phyloP scores from a whole-genome alignment of 192 early-diverging fungal genomes.

The Coemansia erecta region DNA sequence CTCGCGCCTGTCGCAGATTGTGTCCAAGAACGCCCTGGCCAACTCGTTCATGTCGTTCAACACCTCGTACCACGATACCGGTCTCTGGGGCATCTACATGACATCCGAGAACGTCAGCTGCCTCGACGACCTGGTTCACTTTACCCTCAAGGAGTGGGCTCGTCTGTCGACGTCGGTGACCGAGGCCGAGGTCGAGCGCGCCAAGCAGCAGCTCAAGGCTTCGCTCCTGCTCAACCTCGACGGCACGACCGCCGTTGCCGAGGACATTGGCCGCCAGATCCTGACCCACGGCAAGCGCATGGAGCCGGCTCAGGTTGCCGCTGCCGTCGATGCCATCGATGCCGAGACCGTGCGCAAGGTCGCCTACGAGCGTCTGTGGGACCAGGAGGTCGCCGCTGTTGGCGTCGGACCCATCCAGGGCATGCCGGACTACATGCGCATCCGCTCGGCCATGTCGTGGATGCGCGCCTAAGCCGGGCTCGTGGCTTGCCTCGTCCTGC shows the following conservation, averaged over 20 bases:
- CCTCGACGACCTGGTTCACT: slow-evolving; percentile 85
- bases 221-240: slow-evolving; percentile 86
- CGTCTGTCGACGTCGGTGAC: slow-evolving; percentile 83
- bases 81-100: slow-evolving; percentile 95
- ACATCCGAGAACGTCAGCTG: slow-evolving; percentile 76
- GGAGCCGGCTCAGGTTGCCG: slow-evolving; percentile 85
- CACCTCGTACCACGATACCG: slow-evolving; percentile 97
- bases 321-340: slow-evolving; percentile 79
- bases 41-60: slow-evolving; percentile 99
- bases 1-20: slow-evolving; percentile 79
- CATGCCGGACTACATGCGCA: slow-evolving; percentile 85
- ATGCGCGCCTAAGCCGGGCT: slow-evolving; percentile 59
- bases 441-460: slow-evolving; percentile 84
- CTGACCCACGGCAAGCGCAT: slow-evolving; percentile 89
- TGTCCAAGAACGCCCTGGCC: slow-evolving; percentile 82
- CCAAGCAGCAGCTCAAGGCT: slow-evolving; percentile 98
- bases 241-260: slow-evolving; percentile 91
- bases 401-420: slow-evolving; percentile 88
- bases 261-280: slow-evolving; percentile 97
- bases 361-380: slow-evolving; percentile 85
- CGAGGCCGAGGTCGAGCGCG: slow-evolving; percentile 89
- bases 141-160: slow-evolving; percentile 90
- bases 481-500: too few species aligned
- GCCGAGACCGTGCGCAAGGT: slow-evolving; percentile 84
- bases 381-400: slow-evolving; percentile 78